Base-by-base conservation (phyloP, 2,329 filamentous ascomycete species). In the Rutstroemia sydowiana region DNA sequence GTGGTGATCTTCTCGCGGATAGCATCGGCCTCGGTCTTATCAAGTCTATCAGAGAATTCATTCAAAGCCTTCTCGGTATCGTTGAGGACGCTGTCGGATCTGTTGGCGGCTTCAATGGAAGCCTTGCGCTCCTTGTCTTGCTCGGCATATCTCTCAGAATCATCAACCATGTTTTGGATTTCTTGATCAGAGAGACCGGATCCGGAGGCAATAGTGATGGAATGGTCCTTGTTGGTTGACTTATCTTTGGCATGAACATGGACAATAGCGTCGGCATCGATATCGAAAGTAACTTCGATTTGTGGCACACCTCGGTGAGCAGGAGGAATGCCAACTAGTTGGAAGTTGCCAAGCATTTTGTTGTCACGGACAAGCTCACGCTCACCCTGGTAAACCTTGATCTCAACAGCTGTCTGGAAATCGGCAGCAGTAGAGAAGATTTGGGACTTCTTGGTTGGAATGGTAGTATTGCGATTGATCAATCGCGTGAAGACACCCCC, bases 351-450 rank as follows among this genome's bases (percentile, higher is more conserved):
- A 54, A 97, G 83, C 55, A 97, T 77, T 82, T 97, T 97, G 87
- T 97, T 97, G 77, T 97, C 92, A 69, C 85, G 86, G 71, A 96
- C 91, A 59, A 96, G 89, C 79, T 96, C 91, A 88, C 92, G 92
- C 82, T 97, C 92, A 79, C 92, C 92, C 84, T 97, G 91, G 87
- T 84, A 97, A 59, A 97, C 92, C 87, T 97, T 96, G 80, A 97
- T 97, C 79, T 96, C 91, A 68, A 97, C 92, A 63, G 91, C 92
- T 58, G 88, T 95, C 80, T 97, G 92, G 87, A 95, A 95, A 72
- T 97, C 92, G 62, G 92, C 91, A 50, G 91, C 91, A 47, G 92
- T 97, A 52, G 91, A 96, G 84, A 97, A 97, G 69, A 91, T 84
- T 77, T 96, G 90, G 11, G 91, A 96, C 79, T 97, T 97, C 86